These are phyloP conservation scores for Neophaeococcomyces mojaviensis DNA, from an alignment of 2,329 filamentous ascomycete species.

Conservation along the genomic window DNA sequence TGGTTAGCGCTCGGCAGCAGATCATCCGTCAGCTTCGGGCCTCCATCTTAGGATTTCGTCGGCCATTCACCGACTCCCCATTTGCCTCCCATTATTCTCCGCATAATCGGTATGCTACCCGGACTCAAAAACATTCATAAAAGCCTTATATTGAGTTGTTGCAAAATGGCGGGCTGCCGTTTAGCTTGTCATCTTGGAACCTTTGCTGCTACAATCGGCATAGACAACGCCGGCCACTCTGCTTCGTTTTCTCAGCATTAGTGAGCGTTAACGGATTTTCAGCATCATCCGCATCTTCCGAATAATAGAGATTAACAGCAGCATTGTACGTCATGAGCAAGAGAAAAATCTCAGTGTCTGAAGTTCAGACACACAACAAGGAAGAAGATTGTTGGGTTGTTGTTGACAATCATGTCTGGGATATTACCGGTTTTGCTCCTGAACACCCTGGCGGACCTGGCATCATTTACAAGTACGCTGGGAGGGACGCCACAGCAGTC, in stretches of 20 bases:
- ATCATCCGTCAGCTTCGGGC: no score
- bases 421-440: constrained; percentile 59
- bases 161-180: no score
- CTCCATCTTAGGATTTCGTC: background rate
- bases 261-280: no score
- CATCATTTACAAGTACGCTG: constrained; percentile 37
- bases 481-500: constrained; percentile 46
- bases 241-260: no score
- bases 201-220: no score
- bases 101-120: constrained; percentile 7
- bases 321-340: constrained; percentile 1
- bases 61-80: background rate
- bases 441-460: constrained; percentile 54
- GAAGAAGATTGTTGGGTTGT: constrained; percentile 57
- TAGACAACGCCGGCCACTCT: no score
- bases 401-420: constrained; percentile 59
- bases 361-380: constrained; percentile 43
- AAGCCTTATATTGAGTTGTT: no score
- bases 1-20: no score
- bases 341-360: constrained; percentile 14
- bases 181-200: no score
- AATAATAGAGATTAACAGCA: no score
- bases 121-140: background rate
- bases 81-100: background rate
- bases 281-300: no score